Base-by-base conservation (phyloP, 2,329 filamentous ascomycete species). In the Calonectria crousiana region DNA sequence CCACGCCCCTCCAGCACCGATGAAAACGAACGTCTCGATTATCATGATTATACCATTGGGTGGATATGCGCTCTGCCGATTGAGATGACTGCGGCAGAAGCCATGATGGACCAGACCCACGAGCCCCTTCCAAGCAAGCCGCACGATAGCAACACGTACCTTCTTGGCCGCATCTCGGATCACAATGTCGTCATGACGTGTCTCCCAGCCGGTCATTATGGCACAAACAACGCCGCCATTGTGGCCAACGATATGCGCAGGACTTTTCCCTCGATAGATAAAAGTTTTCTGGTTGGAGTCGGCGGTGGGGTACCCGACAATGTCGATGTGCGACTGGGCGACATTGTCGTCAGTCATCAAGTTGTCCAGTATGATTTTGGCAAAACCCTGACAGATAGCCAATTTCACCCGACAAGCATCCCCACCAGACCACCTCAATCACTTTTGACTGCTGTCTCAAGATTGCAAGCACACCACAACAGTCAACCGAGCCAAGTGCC, bases 261-360 rank as follows among this genome's bases (percentile, higher is more conserved):
- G 18, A 58, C 28, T 20, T 71, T 71, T 30, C 32, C 49, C 13
- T 49, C 23, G 4, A 65, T 65, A n/a, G 44, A 52, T 16, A 41
- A 71, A 34, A 32, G 28, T 26, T 47, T 75, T 28, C 66, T 76
- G 73, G 75, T 69, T 8, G 74, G 75, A 6, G 73, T 77, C 18
- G 75, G 75, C 6, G 71, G 74, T 18, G 74, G 74, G 3, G 69
- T 60, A 8, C 75, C 75, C 5, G 56, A 34, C 16, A 11, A 20
- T 44, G 51, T 47, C 3, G 73, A 76, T 30, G 67, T 75, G 20
- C 71, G 71, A 11, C 67, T 75, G 13, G 75, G 75, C 4, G 74
- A 77, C 41, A 26, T 77, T 10, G 71, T 77, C 5, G 71, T 77
- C 14, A 67, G 74, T 32, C 1, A 30, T 9, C 64, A 65, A 10